A percentile compares a stretch with the other conserved stretches of the same genome.
These are phyloP conservation scores for Cyclotella baltica DNA, from an alignment of 108 stramenopile genomes.

Conservation along the genomic window DNA sequence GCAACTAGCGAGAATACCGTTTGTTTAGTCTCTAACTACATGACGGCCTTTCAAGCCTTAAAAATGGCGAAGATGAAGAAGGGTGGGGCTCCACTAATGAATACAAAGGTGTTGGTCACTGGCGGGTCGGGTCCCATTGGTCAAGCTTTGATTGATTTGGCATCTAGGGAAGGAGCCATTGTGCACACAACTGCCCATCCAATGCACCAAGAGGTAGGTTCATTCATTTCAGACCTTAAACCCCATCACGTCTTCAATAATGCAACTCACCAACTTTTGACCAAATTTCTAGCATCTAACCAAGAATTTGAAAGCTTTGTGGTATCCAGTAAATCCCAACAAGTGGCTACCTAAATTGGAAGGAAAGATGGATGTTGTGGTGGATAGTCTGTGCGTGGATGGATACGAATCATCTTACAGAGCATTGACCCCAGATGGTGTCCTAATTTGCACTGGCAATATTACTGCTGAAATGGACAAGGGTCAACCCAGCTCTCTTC, in stretches of 20 bases:
- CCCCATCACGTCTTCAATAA: background rate
- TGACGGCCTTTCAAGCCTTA: constrained; percentile 78
- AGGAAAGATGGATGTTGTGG: constrained; percentile 72
- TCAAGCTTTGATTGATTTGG: constrained; percentile 70
- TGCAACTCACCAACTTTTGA: background rate
- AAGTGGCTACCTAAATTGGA: constrained; percentile 62
- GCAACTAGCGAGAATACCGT: constrained; percentile 48
- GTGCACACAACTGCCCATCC: constrained; percentile 63
- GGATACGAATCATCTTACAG: constrained; percentile 51
- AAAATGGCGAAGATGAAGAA: constrained; percentile 46
- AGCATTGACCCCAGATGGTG: constrained; percentile 54
- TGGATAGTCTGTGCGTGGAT: constrained; percentile 63
- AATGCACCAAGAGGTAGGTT: constrained; percentile 46
- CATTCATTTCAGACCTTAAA: no score
- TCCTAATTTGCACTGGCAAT: constrained; percentile 50
- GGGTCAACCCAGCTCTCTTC: background rate
- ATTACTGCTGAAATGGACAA: background rate
- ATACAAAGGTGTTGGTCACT: constrained; percentile 63
- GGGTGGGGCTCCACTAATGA: constrained; percentile 28
- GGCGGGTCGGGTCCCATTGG: constrained; percentile 64
- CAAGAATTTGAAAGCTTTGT: constrained; percentile 11
- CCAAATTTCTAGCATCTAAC: constrained; percentile 9
- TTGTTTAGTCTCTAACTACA: constrained; percentile 76
- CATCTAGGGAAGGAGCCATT: constrained; percentile 58
- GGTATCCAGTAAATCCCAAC: constrained; percentile 41